Conservation (phyloP, 2,329 filamentous ascomycete species). For the Ophiocordyceps sinensis region DNA sequence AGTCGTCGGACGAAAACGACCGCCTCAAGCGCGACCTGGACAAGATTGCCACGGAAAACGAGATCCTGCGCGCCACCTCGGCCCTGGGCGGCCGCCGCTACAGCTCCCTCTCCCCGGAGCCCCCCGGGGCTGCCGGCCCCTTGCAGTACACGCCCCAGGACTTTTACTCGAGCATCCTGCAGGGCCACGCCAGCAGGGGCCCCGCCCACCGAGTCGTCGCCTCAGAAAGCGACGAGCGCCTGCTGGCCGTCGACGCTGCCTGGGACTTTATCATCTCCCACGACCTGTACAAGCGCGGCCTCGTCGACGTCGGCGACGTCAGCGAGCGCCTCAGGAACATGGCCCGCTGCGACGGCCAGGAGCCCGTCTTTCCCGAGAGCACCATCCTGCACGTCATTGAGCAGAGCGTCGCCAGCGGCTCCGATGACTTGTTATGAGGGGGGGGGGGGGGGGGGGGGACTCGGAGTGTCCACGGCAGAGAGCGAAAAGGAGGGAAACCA, state of each 20-base stretch:
- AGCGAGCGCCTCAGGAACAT: slow-evolving; percentile 62
- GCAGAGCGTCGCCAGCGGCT: slow-evolving; percentile 60
- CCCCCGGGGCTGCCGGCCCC: slow-evolving; percentile 44
- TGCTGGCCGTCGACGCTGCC: slow-evolving; percentile 63
- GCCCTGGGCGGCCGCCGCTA: slow-evolving; percentile 17
- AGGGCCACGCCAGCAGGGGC: slow-evolving; percentile 46
- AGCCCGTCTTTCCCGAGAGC: slow-evolving; percentile 73
- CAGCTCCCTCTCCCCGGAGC: slow-evolving; percentile 27
- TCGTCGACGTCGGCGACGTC: slow-evolving; percentile 70
- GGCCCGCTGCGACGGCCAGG: slow-evolving; percentile 73
- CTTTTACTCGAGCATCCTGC: slow-evolving; percentile 50
- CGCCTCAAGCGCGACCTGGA: slow-evolving; percentile 72
- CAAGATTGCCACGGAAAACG: slow-evolving; percentile 77
- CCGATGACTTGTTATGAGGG: slow-evolving; percentile 50
- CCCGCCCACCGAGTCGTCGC: slow-evolving; percentile 56
- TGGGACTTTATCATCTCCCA: slow-evolving; percentile 86
- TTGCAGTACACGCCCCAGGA: slow-evolving; percentile 59
- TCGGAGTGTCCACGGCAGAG: neutral
- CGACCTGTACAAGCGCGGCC: slow-evolving; percentile 58
- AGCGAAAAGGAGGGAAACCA: neutral
- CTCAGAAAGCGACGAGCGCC: slow-evolving; percentile 48
- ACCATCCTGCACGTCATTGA: slow-evolving; percentile 62
- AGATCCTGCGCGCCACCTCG: slow-evolving; percentile 75
- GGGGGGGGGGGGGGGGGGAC: neutral
- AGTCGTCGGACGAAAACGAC: slow-evolving; percentile 71